Evolutionary conservation across 2,329 filamentous ascomycete genomes (phyloP), one percentile per base, ranked within the genome.

Genomic region (Hypoxylon rubiginosum): DNA sequence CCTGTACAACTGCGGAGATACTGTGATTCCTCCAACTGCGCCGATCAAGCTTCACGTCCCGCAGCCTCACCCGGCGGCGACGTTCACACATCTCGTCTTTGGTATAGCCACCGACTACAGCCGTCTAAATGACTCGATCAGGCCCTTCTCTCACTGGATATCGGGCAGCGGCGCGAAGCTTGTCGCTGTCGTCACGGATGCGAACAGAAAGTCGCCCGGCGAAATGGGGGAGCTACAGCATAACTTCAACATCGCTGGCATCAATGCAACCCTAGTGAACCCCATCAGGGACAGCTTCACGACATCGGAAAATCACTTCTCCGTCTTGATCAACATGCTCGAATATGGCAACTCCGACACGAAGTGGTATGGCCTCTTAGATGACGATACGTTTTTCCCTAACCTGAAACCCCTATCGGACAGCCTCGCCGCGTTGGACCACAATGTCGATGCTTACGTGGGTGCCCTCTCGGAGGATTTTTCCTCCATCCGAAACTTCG

Each of bases 361-460:
- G 0, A 78, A 80, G 32, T 90, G 88, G 87, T 81, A 83, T 13
- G 84, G 82, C 49, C 79, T 90, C 52, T 82, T 90, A 39, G 87
- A 90, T 72, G 88, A 90, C 71, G 88, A 90, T 70, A 90, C 88
- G 1, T 90, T 90, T 75, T 89, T 89, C 74, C 82, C 85, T 1
- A 86, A 84, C 1, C 81, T 90, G 48, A 75, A 83, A 55, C 80
- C 80, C 0, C 78, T 90, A 15, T 79, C 82, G 21, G 74, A 82
- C n/a, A 79, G 82, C 5, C 80, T 90, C 1, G 72, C 71, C 34
- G 73, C 77, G 39, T 81, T 86, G 67, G 83, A 90, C 71, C 79
- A 85, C 71, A 81, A 79, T 1, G 73, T 80, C 19, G 80, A 84
- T 2, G 73, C 80, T 36, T 90, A 89, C 74, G 78, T 89, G 10